These are phyloP conservation scores for Podosphaera leucotricha DNA, from an alignment of 2,329 filamentous ascomycete species.

Conservation along the genomic window DNA sequence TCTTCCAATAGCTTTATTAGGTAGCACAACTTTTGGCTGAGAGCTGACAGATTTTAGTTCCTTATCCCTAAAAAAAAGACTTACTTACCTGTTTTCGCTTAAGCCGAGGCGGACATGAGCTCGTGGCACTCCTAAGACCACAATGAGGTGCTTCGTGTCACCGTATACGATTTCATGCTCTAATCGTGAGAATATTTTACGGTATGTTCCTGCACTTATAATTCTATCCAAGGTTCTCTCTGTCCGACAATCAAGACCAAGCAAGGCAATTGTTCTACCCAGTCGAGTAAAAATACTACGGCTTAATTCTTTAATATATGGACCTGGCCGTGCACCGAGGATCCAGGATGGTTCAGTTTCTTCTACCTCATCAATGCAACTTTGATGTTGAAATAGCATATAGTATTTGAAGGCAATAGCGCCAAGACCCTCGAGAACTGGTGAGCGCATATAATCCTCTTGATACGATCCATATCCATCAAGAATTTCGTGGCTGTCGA, in stretches of 20 bases:
- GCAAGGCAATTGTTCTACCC: conserved; percentile 53
- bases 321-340: conserved; percentile 54
- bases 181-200: conserved; percentile 66
- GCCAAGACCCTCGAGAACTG: conserved; percentile 74
- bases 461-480: conserved; percentile 88
- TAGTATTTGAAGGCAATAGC: conserved; percentile 96
- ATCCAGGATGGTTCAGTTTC: conserved; percentile 78
- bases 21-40: conserved; percentile 67
- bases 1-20: conserved; percentile 69
- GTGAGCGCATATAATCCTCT: conserved; percentile 71
- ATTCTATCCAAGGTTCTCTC: conserved; percentile 72
- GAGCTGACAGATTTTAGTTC: conserved; percentile 28
- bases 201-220: conserved; percentile 57
- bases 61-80: not conserved
- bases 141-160: conserved; percentile 71
- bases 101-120: conserved; percentile 58
- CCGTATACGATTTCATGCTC: conserved; percentile 63
- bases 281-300: conserved; percentile 69
- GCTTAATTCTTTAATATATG: conserved; percentile 72
- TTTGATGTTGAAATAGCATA: conserved; percentile 95
- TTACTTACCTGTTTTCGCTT: conserved; percentile 42
- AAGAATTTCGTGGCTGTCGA: conserved; percentile 83
- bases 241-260: conserved; percentile 78
- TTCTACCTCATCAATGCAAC: conserved; percentile 56
- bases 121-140: conserved; percentile 64